Conservation (phyloP, 2,329 filamentous ascomycete species). For the Aureobasidium sp. region DNA sequence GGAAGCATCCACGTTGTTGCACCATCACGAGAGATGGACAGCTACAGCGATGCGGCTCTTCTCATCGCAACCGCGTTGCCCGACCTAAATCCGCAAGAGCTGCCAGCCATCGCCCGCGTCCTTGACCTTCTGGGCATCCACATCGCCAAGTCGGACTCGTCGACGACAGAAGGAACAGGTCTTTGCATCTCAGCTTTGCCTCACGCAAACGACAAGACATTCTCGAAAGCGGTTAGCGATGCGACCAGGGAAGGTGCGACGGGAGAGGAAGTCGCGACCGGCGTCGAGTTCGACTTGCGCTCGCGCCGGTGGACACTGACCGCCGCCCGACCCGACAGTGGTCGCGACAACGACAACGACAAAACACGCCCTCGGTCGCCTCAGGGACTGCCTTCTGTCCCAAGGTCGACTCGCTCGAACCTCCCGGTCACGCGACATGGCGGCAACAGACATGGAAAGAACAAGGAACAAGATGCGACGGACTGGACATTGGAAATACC, state of each 20-base stretch:
- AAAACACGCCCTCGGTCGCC: background rate
- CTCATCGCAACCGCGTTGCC: background rate
- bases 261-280: no score
- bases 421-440: no score
- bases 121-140: background rate
- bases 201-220: background rate
- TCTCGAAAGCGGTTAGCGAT: background rate
- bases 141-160: background rate
- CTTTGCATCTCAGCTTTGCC: background rate
- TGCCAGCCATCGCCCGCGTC: background rate
- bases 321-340: no score
- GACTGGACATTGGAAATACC: constrained; percentile 1
- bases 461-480: background rate
- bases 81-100: background rate
- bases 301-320: background rate
- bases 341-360: background rate
- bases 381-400: background rate
- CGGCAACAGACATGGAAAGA: background rate
- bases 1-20: background rate
- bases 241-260: background rate
- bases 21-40: constrained; percentile 58
- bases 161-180: background rate
- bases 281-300: background rate
- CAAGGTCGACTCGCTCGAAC: background rate
- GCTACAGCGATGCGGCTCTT: background rate